Conservation (phyloP, 2,329 filamentous ascomycete genomes). For the Trichophaea hybrida region DNA sequence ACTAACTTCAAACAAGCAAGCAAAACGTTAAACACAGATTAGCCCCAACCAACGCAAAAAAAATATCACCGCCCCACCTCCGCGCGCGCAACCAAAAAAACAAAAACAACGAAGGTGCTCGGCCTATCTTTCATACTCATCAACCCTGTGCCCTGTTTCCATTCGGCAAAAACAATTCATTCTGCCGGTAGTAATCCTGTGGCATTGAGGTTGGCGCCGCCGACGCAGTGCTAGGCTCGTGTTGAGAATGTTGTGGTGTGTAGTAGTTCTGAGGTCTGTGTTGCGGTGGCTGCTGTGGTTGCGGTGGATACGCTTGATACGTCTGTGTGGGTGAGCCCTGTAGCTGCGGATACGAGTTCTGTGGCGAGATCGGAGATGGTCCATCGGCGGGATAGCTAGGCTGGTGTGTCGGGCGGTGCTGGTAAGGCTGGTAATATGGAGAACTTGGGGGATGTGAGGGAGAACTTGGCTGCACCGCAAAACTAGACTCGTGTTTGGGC, state of each 20-base stretch:
- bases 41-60: too few species aligned
- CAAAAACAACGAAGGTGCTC: too few species aligned
- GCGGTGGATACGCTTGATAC: slow-evolving; percentile 11
- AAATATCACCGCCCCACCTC: too few species aligned
- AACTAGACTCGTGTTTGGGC: slow-evolving; percentile 8
- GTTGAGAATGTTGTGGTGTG: slow-evolving; percentile 20
- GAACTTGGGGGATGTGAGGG: slow-evolving; percentile 12
- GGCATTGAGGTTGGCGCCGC: slow-evolving; percentile 15
- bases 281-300: slow-evolving; percentile 6
- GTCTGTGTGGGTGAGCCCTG: slow-evolving; percentile 9
- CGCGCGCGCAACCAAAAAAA: too few species aligned
- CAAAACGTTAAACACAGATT: too few species aligned
- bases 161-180: slow-evolving; percentile 25
- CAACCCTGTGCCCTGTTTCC: slow-evolving; percentile 21
- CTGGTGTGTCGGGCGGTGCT: slow-evolving; percentile 6
- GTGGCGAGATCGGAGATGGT: slow-evolving; percentile 2
- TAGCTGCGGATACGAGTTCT: slow-evolving; percentile 3
- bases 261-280: slow-evolving; percentile 23
- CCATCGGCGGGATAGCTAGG: background rate
- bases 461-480: slow-evolving; percentile 3
- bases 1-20: too few species aligned
- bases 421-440: slow-evolving; percentile 16
- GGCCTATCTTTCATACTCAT: background rate
- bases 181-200: slow-evolving; percentile 25
- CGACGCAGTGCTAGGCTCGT: slow-evolving; percentile 21